Conservation (phyloP, 441 rosid genomes). For the Brassica balearica region DNA sequence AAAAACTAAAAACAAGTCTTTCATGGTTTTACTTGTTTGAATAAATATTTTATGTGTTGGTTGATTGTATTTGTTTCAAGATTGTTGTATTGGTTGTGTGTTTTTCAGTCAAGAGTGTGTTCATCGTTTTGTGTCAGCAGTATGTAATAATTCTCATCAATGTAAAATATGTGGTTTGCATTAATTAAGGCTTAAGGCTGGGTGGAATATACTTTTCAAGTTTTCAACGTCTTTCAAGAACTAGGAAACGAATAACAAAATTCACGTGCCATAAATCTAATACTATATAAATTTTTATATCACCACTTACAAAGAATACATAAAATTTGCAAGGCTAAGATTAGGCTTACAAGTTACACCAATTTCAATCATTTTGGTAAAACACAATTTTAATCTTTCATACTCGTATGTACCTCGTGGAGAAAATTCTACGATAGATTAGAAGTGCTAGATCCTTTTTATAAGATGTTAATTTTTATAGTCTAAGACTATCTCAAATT, state of each 20-base stretch:
- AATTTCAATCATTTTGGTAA: not conserved
- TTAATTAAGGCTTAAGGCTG: not conserved
- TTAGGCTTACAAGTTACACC: no score
- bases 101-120: slow-evolving; percentile 6
- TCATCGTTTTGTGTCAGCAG: not conserved
- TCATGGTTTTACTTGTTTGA: not conserved
- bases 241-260: not conserved
- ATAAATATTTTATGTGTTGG: not conserved
- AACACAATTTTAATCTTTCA: not conserved
- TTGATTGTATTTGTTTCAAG: not conserved
- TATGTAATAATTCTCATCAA: not conserved
- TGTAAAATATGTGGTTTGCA: not conserved
- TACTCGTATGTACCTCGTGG: not conserved
- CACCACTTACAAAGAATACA: not conserved
- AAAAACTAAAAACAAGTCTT: not conserved
- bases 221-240: not conserved
- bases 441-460: not conserved
- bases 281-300: not conserved
- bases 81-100: not conserved
- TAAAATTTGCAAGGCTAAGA: not conserved
- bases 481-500: not conserved
- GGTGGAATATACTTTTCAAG: not conserved
- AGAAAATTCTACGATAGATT: not conserved
- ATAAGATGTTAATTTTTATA: not conserved
- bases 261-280: not conserved